These are phyloP conservation scores for Striga hermonthica DNA, from an alignment of 305 asterid species.

Conservation along the genomic window DNA sequence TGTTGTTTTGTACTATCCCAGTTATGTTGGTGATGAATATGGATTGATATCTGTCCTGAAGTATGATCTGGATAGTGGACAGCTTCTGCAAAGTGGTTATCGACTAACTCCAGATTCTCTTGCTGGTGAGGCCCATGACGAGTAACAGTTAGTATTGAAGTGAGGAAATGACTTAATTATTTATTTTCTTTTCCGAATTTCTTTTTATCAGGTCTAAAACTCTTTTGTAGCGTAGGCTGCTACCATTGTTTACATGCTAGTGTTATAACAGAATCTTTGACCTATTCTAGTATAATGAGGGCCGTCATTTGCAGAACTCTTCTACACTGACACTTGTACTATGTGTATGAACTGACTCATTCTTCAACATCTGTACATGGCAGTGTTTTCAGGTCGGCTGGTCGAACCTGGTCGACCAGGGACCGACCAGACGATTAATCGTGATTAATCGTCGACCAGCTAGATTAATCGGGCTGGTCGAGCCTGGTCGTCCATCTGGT, in stretches of 20 bases:
- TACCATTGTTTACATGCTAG: slow-evolving; percentile 6
- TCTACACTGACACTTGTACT: no score
- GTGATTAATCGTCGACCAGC: no score
- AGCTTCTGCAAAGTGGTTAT: slow-evolving; percentile 63
- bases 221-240: not conserved
- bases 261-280: slow-evolving; percentile 5
- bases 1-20: slow-evolving; percentile 35
- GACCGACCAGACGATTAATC: no score
- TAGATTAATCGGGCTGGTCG: no score
- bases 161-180: not conserved
- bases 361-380: no score
- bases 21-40: slow-evolving; percentile 88
- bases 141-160: not conserved
- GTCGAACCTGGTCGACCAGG: no score
- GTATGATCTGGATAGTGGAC: slow-evolving; percentile 49
- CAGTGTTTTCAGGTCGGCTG: no score
- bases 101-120: slow-evolving; percentile 62
- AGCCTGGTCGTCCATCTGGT: no score
- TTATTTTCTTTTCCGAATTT: slow-evolving; percentile 4
- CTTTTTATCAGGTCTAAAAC: not conserved
- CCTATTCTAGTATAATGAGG: not conserved
- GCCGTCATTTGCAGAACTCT: no score
- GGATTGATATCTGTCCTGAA: slow-evolving; percentile 73
- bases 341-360: no score
- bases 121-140: slow-evolving; percentile 44